A percentile compares a stretch with the other conserved stretches of the same genome.
Evolutionary conservation across 2,329 filamentous ascomycete species (phyloP).

Genomic region (Albifimbria verrucaria): DNA sequence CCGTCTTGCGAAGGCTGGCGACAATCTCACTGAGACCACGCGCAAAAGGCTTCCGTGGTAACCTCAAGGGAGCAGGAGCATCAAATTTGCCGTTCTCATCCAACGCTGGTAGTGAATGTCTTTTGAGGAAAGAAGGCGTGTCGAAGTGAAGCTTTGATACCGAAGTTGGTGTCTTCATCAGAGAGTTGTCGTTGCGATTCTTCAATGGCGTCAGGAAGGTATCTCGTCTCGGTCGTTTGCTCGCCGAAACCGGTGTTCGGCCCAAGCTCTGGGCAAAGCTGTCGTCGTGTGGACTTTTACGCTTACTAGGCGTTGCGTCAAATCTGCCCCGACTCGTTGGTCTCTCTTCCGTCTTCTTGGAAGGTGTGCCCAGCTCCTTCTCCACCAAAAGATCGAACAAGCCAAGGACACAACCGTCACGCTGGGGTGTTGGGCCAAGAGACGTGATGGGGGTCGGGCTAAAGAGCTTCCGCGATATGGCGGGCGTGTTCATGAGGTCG

Average conservation of each 20-base stretch:
- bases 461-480: slow-evolving; percentile 56
- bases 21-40: slow-evolving; percentile 73
- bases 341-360: slow-evolving; percentile 33
- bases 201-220: slow-evolving; percentile 64
- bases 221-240: slow-evolving; percentile 60
- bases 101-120: slow-evolving; percentile 45
- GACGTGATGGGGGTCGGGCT: slow-evolving; percentile 56
- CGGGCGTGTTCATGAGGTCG: slow-evolving; percentile 52
- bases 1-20: slow-evolving; percentile 64
- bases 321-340: slow-evolving; percentile 7
- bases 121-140: slow-evolving; percentile 68
- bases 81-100: slow-evolving; percentile 53
- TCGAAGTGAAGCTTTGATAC: slow-evolving; percentile 57
- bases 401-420: slow-evolving; percentile 72
- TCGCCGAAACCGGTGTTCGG: slow-evolving; percentile 50
- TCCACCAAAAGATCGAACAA: slow-evolving; percentile 69
- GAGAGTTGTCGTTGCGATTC: slow-evolving; percentile 36
- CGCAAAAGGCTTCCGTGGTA: slow-evolving; percentile 60
- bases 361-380: slow-evolving; percentile 46
- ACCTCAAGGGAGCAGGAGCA: slow-evolving; percentile 45
- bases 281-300: slow-evolving; percentile 24
- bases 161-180: slow-evolving; percentile 43
- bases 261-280: slow-evolving; percentile 31
- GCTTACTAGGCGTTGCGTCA: slow-evolving; percentile 47
- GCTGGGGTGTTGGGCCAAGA: slow-evolving; percentile 76